Evolutionary conservation across 176 grass and related monocot genomes (phyloP), one percentile per base, ranked within the genome.

Genomic region (Zea mays): DNA sequence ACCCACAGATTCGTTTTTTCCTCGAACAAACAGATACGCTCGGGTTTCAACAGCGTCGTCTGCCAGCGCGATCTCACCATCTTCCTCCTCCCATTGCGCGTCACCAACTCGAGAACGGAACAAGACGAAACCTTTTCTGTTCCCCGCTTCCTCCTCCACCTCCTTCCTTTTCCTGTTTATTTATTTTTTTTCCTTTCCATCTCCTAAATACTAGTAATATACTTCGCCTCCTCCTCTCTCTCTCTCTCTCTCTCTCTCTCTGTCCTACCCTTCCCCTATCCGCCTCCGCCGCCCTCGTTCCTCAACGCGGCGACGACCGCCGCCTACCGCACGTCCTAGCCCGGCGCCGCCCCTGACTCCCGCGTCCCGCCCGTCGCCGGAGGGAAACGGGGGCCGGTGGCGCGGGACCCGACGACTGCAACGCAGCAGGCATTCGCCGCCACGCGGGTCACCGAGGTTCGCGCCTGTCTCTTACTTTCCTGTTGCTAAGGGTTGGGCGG

Each of bases 231-330:
- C 37, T 41, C n/a, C 71, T 27, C 73, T 38, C 64, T 3, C 43
- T 47, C 64, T 3, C 43, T 7, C 71, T 27, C 73, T 38, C 71
- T 27, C 73, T 38, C 64, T 3, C 43, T 47, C 64, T 3, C 43
- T 7, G 12, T 12, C 36, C 2, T 48, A 3, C 12, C 38, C 3
- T 12, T n/a, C 69, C 62, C 74, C 85, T 74, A 88, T 88, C 86
- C 76, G 20, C 69, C 81, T 40, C 62, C 74, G 63, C 76, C 69
- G 62, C 77, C 81, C 72, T 46, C 17, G 19, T 56, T 56, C 52
- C 55, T 57, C 81, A 66, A 88, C 75, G 68, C 71, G 83, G 76
- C 86, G 81, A 75, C 80, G 45, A 81, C 71, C 77, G 61, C 74
- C 39, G 54, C 21, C 57, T 13, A 8, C 44, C 50, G 12, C 86